Conservation (phyloP, 768 basidiomycete genomes). For the Kwoniella sp. region DNA sequence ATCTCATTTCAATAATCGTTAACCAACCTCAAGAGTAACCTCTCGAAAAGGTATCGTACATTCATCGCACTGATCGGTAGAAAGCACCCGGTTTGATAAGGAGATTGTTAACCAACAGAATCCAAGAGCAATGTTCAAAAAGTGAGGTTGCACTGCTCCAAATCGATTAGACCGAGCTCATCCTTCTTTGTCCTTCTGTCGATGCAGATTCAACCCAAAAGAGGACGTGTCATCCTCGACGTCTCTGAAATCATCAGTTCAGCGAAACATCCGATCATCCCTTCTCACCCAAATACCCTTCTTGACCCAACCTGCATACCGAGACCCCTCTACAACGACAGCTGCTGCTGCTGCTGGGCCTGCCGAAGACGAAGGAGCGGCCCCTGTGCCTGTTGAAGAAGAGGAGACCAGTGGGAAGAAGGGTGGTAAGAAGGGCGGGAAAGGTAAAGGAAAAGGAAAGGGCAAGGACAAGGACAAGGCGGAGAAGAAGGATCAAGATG, state of each 20-base stretch:
- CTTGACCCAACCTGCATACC: conserved; percentile 49
- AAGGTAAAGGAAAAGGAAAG: conserved; percentile 20
- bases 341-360: conserved; percentile 9
- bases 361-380: conserved; percentile 5
- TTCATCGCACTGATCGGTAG: no score
- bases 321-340: conserved; percentile 63
- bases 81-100: no score
- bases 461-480: conserved; percentile 31
- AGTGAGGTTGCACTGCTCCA: conserved; percentile 35
- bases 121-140: conserved; percentile 57
- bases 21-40: no score
- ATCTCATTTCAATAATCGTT: no score
- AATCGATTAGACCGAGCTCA: conserved; percentile 6
- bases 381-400: conserved; percentile 24
- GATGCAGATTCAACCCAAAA: conserved; percentile 60
- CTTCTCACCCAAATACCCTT: conserved; percentile 74
- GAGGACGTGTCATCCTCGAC: conserved; percentile 87
- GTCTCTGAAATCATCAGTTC: conserved; percentile 88
- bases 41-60: no score
- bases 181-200: conserved; percentile 11
- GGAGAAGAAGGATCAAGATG: conserved; percentile 27
- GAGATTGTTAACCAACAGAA: no score
- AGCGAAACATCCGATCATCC: conserved; percentile 78
- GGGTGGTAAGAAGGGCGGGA: conserved; percentile 15
- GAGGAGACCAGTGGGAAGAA: conserved; percentile 31